phyloP scores from a whole-genome alignment of 257 asterid species.

The Hygrophila difformis region DNA sequence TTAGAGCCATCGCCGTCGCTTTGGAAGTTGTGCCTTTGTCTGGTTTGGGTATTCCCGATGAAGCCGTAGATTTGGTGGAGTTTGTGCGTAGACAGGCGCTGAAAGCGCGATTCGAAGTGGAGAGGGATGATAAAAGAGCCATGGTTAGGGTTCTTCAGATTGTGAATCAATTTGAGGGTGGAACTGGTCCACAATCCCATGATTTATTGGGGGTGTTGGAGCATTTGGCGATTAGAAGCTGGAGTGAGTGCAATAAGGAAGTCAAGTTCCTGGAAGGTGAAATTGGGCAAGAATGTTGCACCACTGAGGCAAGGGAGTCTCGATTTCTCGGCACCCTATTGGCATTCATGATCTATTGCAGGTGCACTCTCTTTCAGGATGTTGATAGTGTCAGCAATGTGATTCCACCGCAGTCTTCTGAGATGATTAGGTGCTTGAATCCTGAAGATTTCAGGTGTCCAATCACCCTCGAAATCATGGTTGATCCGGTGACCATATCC shows the following conservation, averaged over 20 bases:
- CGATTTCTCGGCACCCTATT: slow-evolving; percentile 34
- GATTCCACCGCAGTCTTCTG: not conserved
- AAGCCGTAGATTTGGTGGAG: slow-evolving; percentile 48
- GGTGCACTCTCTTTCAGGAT: slow-evolving; percentile 41
- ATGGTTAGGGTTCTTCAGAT: slow-evolving; percentile 21
- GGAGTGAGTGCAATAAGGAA: slow-evolving; percentile 53
- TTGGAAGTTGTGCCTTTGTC: slow-evolving; percentile 46
- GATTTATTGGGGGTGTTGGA: slow-evolving; percentile 47
- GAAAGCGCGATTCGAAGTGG: slow-evolving; percentile 33
- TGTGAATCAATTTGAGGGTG: slow-evolving; percentile 29
- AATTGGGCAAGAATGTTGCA: slow-evolving; percentile 24
- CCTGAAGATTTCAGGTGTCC: slow-evolving; percentile 80
- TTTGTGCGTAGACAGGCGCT: slow-evolving; percentile 39
- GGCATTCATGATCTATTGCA: slow-evolving; percentile 50
- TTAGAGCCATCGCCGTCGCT: slow-evolving; percentile 43
- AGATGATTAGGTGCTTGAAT: slow-evolving; percentile 27
- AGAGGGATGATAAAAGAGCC: slow-evolving; percentile 29
- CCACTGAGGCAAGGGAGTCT: slow-evolving; percentile 31
- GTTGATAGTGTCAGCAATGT: slow-evolving; percentile 10
- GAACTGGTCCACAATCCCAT: slow-evolving; percentile 32
- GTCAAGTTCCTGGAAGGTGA: slow-evolving; percentile 51
- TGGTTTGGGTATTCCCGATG: slow-evolving; percentile 27
- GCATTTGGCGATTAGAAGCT: slow-evolving; percentile 39
- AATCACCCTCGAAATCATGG: slow-evolving; percentile 68
- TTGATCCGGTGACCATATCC: slow-evolving; percentile 66